Conservation (phyloP, 2,329 filamentous ascomycete genomes). For the Aspergillus uvarum region DNA sequence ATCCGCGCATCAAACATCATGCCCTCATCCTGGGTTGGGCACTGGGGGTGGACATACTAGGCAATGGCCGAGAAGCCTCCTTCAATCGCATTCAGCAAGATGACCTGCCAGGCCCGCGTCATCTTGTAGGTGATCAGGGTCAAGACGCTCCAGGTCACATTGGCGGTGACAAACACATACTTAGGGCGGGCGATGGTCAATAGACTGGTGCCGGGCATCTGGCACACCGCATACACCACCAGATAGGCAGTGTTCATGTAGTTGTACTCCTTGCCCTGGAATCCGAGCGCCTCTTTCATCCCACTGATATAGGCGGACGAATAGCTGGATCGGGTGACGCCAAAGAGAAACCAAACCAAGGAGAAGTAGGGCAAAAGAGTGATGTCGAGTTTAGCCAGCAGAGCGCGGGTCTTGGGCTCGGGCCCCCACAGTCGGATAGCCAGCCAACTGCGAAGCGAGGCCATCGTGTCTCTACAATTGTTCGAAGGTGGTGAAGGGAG, state of each 20-base stretch:
- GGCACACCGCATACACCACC: slow-evolving; percentile 46
- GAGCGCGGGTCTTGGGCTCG: slow-evolving; percentile 6
- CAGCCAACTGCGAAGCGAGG: background rate
- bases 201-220: slow-evolving; percentile 47
- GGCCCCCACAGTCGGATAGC: slow-evolving; percentile 8
- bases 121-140: slow-evolving; percentile 47
- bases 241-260: slow-evolving; percentile 41
- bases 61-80: slow-evolving; percentile 47
- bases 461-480: background rate
- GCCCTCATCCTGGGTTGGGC: no score
- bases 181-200: slow-evolving; percentile 39
- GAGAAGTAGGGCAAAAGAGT: slow-evolving; percentile 49
- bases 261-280: slow-evolving; percentile 43
- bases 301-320: slow-evolving; percentile 46
- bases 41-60: slow-evolving; percentile 32
- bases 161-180: slow-evolving; percentile 47
- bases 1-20: background rate
- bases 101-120: slow-evolving; percentile 46
- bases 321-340: slow-evolving; percentile 47
- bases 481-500: no score
- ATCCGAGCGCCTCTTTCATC: slow-evolving; percentile 41
- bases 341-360: slow-evolving; percentile 51
- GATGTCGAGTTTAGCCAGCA: slow-evolving; percentile 40
- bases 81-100: slow-evolving; percentile 47
- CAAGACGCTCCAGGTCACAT: slow-evolving; percentile 46